Percentiles rank a stretch among this genome's conserved stretches.
Conservation (phyloP, 495 filamentous ascomycete species). For the Oidiodendron maius region DNA sequence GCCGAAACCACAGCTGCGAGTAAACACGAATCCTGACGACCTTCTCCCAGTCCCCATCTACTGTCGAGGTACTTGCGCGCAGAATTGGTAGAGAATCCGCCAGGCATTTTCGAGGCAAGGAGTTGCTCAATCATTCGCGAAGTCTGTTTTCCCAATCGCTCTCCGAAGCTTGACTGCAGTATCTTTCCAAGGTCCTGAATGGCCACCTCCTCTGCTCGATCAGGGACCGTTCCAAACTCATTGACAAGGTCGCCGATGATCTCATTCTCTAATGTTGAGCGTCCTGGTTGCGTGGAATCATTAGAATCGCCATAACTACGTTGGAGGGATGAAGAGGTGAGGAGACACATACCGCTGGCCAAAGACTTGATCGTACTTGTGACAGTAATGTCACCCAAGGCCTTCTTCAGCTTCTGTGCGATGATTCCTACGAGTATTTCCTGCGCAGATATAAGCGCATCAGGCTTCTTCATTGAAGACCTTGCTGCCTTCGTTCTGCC, state of each 20-base stretch:
- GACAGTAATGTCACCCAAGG: background rate
- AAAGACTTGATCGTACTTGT: slow-evolving; percentile 3
- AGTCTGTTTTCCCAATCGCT: slow-evolving; percentile 91
- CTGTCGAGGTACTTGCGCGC: slow-evolving; percentile 88
- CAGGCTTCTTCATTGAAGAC: background rate
- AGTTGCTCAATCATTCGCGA: slow-evolving; percentile 82
- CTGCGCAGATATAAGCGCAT: background rate
- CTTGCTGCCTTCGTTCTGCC: background rate
- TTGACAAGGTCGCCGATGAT: slow-evolving; percentile 90
- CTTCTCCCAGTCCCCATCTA: slow-evolving; percentile 77
- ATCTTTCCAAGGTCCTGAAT: slow-evolving; percentile 85
- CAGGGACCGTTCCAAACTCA: slow-evolving; percentile 93
- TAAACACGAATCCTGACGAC: slow-evolving; percentile 69
- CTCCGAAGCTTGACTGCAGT: slow-evolving; percentile 92
- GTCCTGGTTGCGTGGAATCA: slow-evolving; percentile 45
- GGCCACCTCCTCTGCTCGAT: slow-evolving; percentile 97
- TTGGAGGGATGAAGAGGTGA: too few species aligned
- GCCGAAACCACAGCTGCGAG: slow-evolving; percentile 32
- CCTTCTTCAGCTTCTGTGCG: slow-evolving; percentile 8
- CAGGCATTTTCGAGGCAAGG: slow-evolving; percentile 97
- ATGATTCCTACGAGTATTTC: slow-evolving; percentile 2
- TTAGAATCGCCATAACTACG: background rate
- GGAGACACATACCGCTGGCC: background rate
- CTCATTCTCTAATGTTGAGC: slow-evolving; percentile 92
- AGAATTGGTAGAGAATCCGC: slow-evolving; percentile 91